phyloP scores from a whole-genome alignment of 371 early-diverging fungal species.

The Mucor lusitanicus region DNA sequence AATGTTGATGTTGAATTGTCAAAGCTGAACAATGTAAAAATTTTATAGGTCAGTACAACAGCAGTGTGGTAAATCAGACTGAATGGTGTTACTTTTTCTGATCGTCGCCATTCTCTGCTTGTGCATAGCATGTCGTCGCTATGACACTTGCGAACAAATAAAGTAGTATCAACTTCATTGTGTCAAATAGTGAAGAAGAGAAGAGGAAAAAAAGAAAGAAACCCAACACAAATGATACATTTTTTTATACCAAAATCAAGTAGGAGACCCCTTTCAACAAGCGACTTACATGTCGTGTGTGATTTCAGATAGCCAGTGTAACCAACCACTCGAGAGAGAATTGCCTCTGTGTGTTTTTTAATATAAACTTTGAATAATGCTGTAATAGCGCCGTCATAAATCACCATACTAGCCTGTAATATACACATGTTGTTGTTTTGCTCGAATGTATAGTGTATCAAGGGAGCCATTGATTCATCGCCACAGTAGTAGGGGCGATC shows the following conservation, averaged over 20 bases:
- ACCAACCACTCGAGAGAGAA: not conserved
- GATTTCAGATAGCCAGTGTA: not conserved
- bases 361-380: not conserved
- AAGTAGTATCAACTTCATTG: not conserved
- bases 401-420: not conserved
- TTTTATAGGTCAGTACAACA: not conserved
- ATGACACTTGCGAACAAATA: not conserved
- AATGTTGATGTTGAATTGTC: constrained; percentile 61
- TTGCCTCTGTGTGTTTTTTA: not conserved
- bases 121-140: not conserved
- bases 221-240: not conserved
- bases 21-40: constrained; percentile 21
- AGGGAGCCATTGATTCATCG: not conserved
- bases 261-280: not conserved
- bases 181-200: not conserved
- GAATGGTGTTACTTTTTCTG: not conserved
- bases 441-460: not conserved
- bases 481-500: not conserved
- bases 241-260: not conserved
- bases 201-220: constrained; percentile 3
- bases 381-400: not conserved
- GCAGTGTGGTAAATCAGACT: not conserved
- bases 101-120: not conserved
- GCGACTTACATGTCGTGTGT: not conserved
- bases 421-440: not conserved